Evolutionary conservation across 2,329 filamentous ascomycete genomes (phyloP), one percentile per base, ranked within the genome.

Genomic region (Calonectria montana): DNA sequence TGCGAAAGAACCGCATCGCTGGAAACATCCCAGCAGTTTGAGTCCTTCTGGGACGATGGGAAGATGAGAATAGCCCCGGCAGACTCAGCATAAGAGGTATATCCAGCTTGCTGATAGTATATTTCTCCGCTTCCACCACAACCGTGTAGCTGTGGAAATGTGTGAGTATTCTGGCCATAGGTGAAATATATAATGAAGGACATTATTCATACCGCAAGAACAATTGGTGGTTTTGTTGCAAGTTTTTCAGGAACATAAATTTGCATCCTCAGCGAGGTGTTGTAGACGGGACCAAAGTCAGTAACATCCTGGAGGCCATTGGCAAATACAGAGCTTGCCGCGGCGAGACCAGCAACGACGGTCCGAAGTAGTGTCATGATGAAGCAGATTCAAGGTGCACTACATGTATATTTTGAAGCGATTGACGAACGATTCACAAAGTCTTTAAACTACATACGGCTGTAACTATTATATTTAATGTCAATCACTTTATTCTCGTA

Each of bases 1-100:
- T 64, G 61, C 7, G 61, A 64, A 21, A 64, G 61, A 10, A 37
- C 61, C 6, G 61, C 41, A 16, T 47, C 43, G 13, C 12, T 64
- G n/a, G 61, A 47, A 9, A 64, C 61, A 23, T 64, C 61, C 61
- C 61, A 64, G 41, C 61, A 64, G 43, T 64, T 64, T 6, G 41
- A 64, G 25, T 64, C 61, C 27, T 64, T 64, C n/a, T 64, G 41
- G 13, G 61, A 64, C 5, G 61, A 47, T 6, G 61, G 61, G 16
- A 64, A 64, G 29, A 64, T 64, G 29, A 64, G 61, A 12, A 64
- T 31, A 2, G 61, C 27, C n/a, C 53, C 53, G 4, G 53, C 39
- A 23, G 53, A 59, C 23, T 59, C 53, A 2, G 53, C 21, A 8
- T 59, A 59, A 8, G n/a, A 25, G 21, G 18, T 6, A 15, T 59